phyloP scores from a whole-genome alignment of 106 monocot species.

The Xerophyta viscosa region DNA sequence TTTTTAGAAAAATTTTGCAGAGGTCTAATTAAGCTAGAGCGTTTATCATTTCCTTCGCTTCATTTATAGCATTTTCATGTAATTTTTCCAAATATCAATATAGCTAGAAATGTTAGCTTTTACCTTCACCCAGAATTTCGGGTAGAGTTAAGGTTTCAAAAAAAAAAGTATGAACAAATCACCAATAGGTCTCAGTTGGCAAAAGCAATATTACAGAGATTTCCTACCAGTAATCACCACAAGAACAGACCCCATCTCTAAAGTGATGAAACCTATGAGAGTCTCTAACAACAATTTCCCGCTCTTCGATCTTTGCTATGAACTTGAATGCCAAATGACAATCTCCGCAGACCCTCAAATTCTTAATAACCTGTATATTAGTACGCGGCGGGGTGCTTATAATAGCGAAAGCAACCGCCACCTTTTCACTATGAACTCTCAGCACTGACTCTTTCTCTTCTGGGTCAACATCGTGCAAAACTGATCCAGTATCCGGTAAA shows the following conservation, averaged over 20 bases:
- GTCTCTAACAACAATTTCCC: background rate
- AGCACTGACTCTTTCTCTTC: constrained; percentile 79
- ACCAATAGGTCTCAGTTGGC: too few species aligned
- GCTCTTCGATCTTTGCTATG: background rate
- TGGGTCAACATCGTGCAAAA: constrained; percentile 77
- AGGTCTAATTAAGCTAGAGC: too few species aligned
- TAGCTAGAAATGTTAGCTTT: too few species aligned
- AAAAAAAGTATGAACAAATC: too few species aligned
- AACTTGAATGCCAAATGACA: background rate
- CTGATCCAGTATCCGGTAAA: constrained; percentile 77
- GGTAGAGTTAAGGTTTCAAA: too few species aligned
- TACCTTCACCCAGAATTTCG: too few species aligned
- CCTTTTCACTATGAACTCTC: constrained; percentile 31
- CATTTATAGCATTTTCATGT: too few species aligned
- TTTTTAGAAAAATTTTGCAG: too few species aligned
- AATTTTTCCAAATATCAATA: too few species aligned
- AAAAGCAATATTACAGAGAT: too few species aligned
- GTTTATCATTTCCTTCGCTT: too few species aligned
- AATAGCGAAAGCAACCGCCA: too few species aligned
- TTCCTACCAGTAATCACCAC: background rate
- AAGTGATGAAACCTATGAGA: background rate
- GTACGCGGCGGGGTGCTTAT: background rate
- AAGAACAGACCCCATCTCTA: background rate
- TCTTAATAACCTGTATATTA: background rate
- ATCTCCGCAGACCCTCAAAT: background rate